A percentile compares a stretch with the other conserved stretches of the same genome.
These are phyloP conservation scores for Cinnamomum chago DNA, from an alignment of 164 flowering plant genomes.

Conservation along the genomic window DNA sequence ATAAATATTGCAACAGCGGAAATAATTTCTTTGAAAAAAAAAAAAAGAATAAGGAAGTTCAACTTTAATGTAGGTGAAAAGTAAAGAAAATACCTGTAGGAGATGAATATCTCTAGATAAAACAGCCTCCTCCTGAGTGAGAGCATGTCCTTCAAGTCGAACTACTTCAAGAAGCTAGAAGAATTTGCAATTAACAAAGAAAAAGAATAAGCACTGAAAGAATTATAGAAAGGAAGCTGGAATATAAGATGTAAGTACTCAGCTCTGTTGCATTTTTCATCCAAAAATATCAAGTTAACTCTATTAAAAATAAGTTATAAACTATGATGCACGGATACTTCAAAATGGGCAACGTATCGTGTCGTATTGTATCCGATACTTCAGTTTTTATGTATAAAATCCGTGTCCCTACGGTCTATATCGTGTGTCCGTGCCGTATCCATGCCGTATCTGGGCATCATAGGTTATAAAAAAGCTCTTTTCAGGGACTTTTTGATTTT, in stretches of 20 bases:
- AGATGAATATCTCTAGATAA: conserved; percentile 82
- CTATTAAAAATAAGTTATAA: not conserved
- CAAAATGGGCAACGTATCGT: no score
- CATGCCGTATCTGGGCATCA: no score
- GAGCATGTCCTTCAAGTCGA: conserved; percentile 84
- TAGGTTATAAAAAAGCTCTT: not conserved
- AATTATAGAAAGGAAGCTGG: not conserved
- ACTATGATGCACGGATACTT: no score
- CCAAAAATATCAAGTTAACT: not conserved
- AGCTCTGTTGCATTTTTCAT: conserved; percentile 2
- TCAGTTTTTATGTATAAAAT: no score
- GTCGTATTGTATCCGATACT: no score
- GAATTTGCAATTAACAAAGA: conserved; percentile 3
- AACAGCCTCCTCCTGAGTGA: conserved; percentile 71
- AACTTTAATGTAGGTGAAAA: conserved; percentile 3
- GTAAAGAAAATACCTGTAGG: conserved; percentile 53
- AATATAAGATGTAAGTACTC: not conserved
- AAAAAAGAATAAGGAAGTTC: not conserved
- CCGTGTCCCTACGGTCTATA: no score
- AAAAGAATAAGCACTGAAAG: not conserved
- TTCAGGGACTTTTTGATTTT: not conserved
- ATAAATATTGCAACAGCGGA: no score
- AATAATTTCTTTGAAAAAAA: not conserved
- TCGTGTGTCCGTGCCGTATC: no score
- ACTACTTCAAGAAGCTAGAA: conserved; percentile 81